Evolutionary conservation across 352 stramenopile species (phyloP).

Genomic region (Aphanomyces cochlioides): DNA sequence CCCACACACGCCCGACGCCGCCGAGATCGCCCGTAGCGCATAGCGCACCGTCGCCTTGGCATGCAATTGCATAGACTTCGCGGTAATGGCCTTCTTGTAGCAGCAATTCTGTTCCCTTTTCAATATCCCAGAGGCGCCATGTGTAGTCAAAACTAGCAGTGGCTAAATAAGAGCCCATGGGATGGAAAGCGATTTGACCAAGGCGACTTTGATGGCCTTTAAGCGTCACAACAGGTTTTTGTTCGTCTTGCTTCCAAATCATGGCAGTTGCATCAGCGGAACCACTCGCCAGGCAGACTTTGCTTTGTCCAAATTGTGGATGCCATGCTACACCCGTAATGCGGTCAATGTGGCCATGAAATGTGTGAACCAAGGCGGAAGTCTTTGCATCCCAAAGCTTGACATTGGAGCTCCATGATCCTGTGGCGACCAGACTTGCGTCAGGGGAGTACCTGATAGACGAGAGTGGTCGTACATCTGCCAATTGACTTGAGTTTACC

Average conservation of each 20-base stretch:
- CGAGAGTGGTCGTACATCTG: constrained; percentile 88
- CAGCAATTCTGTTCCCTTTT: constrained; percentile 87
- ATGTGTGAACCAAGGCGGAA: constrained; percentile 63
- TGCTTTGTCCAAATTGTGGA: constrained; percentile 51
- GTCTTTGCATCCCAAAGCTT: constrained; percentile 91
- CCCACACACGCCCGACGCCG: constrained; percentile 93
- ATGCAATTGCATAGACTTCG: constrained; percentile 94
- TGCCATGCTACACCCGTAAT: constrained; percentile 86
- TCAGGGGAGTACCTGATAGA: constrained; percentile 61
- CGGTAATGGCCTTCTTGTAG: constrained; percentile 96
- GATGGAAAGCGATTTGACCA: constrained; percentile 92
- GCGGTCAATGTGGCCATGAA: constrained; percentile 83
- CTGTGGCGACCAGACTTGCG: constrained; percentile 73
- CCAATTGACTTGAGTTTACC: constrained; percentile 93
- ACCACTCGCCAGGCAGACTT: constrained; percentile 39
- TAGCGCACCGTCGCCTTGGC: constrained; percentile 94
- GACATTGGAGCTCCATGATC: constrained; percentile 91
- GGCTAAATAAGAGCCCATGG: constrained; percentile 86
- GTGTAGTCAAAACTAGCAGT: constrained; percentile 97
- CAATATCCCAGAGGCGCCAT: constrained; percentile 97
- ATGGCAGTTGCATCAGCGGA: constrained; percentile 73
- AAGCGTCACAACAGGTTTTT: constrained; percentile 57
- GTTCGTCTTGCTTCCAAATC: constrained; percentile 59
- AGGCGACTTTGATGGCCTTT: constrained; percentile 68
- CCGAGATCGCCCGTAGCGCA: constrained; percentile 92